Evolutionary conservation across 2,329 filamentous ascomycete genomes (phyloP).

Genomic region (Aspergillus sp.): DNA sequence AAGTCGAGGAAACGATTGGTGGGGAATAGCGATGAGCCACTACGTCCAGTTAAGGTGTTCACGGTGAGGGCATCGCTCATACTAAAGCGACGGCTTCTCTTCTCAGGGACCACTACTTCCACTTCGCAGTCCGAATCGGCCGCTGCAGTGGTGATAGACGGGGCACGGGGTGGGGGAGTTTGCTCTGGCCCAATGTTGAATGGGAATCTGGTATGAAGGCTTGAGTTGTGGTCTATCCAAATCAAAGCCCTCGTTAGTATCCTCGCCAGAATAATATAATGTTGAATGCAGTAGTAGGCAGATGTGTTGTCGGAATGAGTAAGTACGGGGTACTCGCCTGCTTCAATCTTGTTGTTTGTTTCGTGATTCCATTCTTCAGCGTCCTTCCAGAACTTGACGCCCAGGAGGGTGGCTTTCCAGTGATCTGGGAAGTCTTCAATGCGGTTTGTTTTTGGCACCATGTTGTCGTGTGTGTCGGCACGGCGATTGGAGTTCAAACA

Average conservation of each 20-base stretch:
- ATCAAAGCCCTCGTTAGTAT: background rate
- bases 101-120: background rate
- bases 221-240: conserved; percentile 14
- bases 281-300: background rate
- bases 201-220: conserved; percentile 25
- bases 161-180: background rate
- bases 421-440: conserved; percentile 25
- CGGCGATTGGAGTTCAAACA: background rate
- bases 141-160: background rate
- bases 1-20: conserved; percentile 8
- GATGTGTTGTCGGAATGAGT: background rate
- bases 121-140: background rate
- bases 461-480: background rate
- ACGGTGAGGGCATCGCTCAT: conserved; percentile 23
- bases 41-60: background rate
- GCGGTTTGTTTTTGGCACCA: conserved; percentile 3
- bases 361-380: conserved; percentile 20
- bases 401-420: conserved; percentile 28
- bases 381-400: conserved; percentile 30
- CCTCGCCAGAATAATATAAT: background rate
- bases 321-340: conserved; percentile 9
- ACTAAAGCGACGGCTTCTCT: conserved; percentile 25
- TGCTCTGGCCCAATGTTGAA: conserved; percentile 23
- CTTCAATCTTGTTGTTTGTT: conserved; percentile 19
- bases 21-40: background rate